These are phyloP conservation scores for Phytophthora constricta DNA, from an alignment of 352 stramenopile genomes.

Conservation along the genomic window DNA sequence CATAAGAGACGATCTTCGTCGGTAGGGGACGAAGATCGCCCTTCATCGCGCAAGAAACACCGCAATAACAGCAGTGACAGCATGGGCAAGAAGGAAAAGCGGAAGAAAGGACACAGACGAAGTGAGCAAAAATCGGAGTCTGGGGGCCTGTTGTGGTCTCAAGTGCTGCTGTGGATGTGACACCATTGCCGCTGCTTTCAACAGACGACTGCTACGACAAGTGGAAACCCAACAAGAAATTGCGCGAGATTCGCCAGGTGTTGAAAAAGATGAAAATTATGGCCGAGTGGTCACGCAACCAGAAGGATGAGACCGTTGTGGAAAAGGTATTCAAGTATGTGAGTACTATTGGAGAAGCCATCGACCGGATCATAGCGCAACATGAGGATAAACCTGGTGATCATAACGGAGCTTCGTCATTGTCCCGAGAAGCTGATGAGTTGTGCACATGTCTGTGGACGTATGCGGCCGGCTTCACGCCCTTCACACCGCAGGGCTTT, in stretches of 20 bases:
- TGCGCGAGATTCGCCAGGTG: conserved; percentile 79
- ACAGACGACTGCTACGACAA: conserved; percentile 70
- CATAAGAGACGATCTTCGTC: conserved; percentile 51
- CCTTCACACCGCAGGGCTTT: conserved; percentile 76
- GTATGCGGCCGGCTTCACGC: conserved; percentile 78
- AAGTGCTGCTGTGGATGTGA: conserved; percentile 22
- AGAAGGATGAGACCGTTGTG: conserved; percentile 84
- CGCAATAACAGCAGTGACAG: conserved; percentile 39
- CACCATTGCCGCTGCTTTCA: conserved; percentile 42
- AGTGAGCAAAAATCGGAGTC: conserved; percentile 20
- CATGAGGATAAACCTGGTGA: conserved; percentile 41
- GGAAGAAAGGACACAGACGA: conserved; percentile 37
- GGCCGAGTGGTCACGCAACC: conserved; percentile 77
- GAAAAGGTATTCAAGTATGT: conserved; percentile 91
- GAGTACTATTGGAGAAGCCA: conserved; percentile 77
- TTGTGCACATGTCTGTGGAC: conserved; percentile 82
- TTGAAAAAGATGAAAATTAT: conserved; percentile 92
- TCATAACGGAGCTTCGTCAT: conserved; percentile 1
- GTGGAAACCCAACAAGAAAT: conserved; percentile 77
- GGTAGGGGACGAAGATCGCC: conserved; percentile 33
- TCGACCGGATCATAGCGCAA: conserved; percentile 78
- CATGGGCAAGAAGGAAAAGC: conserved; percentile 44
- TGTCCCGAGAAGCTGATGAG: conserved; percentile 67
- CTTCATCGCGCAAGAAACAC: conserved; percentile 40
- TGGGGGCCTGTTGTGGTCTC: conserved; percentile 5